phyloP scores from a whole-genome alignment of 345 rosid genomes.

The Ceriops decandra region DNA sequence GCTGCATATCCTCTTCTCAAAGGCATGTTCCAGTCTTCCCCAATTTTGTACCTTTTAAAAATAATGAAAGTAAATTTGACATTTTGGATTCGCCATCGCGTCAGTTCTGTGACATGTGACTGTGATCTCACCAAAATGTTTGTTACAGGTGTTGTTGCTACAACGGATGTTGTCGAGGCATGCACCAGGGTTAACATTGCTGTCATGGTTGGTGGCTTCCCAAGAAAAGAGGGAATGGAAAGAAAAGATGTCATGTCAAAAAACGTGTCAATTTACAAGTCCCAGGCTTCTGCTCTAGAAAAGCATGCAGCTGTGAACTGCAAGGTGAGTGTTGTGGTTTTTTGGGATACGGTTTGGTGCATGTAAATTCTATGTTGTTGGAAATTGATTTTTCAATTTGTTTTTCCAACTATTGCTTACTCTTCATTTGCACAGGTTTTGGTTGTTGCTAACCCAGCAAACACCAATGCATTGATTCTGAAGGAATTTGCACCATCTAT shows the following conservation, averaged over 20 bases:
- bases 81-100: not conserved
- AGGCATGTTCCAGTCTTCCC: slow-evolving; percentile 34
- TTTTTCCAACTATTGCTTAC: not conserved
- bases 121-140: slow-evolving; percentile 13
- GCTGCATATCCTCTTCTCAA: slow-evolving; percentile 98
- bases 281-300: slow-evolving; percentile 96
- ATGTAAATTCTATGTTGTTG: too few relatives aligned
- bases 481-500: slow-evolving; percentile 97
- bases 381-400: not conserved
- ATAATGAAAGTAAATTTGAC: too few relatives aligned
- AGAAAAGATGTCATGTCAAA: slow-evolving; percentile 98
- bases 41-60: not conserved
- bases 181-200: slow-evolving; percentile 90
- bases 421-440: slow-evolving; percentile 55
- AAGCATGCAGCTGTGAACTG: slow-evolving; percentile 89
- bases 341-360: too few relatives aligned
- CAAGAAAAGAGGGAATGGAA: slow-evolving; percentile 99
- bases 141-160: slow-evolving; percentile 87
- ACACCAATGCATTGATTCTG: slow-evolving; percentile 94
- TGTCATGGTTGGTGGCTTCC: slow-evolving; percentile 99
- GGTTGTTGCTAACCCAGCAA: slow-evolving; percentile 99
- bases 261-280: slow-evolving; percentile 93
- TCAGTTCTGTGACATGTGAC: slow-evolving; percentile 5
- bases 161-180: slow-evolving; percentile 91
- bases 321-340: slow-evolving; percentile 53